These are phyloP conservation scores for Cercophora sp. DNA, from an alignment of 495 filamentous ascomycete species.

Conservation along the genomic window DNA sequence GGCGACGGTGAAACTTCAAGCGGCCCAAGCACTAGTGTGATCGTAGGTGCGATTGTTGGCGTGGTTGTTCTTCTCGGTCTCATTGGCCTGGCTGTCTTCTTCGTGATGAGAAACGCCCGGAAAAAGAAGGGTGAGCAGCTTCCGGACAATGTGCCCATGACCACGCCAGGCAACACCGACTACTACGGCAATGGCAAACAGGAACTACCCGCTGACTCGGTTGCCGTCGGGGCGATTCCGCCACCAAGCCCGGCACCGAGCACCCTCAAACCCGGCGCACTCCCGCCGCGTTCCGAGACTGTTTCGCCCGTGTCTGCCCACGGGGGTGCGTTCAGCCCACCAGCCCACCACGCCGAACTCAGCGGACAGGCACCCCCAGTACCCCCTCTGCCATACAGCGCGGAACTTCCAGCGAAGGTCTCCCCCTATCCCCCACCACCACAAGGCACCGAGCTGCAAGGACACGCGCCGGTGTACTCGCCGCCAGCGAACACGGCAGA, in stretches of 20 bases:
- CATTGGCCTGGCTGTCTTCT: conserved; percentile 32
- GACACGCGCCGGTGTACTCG: conserved; percentile 14
- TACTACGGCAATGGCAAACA: conserved; percentile 29
- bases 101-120: conserved; percentile 21
- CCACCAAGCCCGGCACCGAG: conserved; percentile 29
- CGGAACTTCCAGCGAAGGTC: conserved; percentile 32
- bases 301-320: conserved; percentile 39
- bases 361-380: conserved; percentile 17
- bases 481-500: conserved; percentile 16
- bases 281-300: conserved; percentile 21
- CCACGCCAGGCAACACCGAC: background rate
- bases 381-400: conserved; percentile 15
- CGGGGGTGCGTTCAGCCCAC: conserved; percentile 17
- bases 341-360: conserved; percentile 27
- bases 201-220: conserved; percentile 29
- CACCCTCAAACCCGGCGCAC: conserved; percentile 24
- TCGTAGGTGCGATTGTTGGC: conserved; percentile 38
- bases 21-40: conserved; percentile 23
- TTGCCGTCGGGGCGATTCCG: conserved; percentile 16
- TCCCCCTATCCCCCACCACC: conserved; percentile 9
- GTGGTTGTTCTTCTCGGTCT: conserved; percentile 30
- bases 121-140: conserved; percentile 11
- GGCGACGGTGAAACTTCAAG: conserved; percentile 6
- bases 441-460: conserved; percentile 16
- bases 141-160: conserved; percentile 6